These are phyloP conservation scores for Gymnopus androsaceus DNA, from an alignment of 1,284 basidiomycete genomes.

Conservation along the genomic window DNA sequence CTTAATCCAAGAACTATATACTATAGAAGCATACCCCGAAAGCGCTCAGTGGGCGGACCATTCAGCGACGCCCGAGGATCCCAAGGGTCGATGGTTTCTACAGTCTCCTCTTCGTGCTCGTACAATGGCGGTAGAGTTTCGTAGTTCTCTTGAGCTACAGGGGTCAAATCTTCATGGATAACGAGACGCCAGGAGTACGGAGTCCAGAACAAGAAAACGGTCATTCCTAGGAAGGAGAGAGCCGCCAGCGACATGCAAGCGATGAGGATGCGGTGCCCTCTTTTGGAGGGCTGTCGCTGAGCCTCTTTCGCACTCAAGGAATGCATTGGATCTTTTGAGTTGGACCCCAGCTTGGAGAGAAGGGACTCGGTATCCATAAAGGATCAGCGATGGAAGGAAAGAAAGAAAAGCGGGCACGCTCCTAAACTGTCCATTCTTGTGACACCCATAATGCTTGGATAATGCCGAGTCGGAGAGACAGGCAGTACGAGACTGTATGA, in stretches of 20 bases:
- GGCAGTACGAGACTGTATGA: too few species aligned
- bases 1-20: not conserved
- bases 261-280: conserved; percentile 3
- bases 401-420: not conserved
- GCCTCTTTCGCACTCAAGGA: conserved; percentile 3
- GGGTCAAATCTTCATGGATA: not conserved
- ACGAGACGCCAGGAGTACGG: conserved; percentile 10
- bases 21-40: conserved; percentile 45
- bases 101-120: not conserved
- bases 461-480: too few species aligned
- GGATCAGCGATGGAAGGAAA: not conserved
- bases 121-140: not conserved
- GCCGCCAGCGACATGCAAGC: conserved; percentile 29
- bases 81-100: conserved; percentile 21
- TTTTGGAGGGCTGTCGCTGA: not conserved
- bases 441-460: not conserved
- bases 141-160: too few species aligned
- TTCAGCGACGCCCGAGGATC: conserved; percentile 35
- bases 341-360: not conserved
- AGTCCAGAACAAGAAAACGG: conserved; percentile 31
- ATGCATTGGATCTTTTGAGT: conserved; percentile 13
- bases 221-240: conserved; percentile 36
- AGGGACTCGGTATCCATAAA: conserved; percentile 3
- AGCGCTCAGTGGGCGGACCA: conserved; percentile 55
- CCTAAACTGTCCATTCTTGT: too few species aligned